These are phyloP conservation scores for Paecilomyces variotii DNA, from an alignment of 2,329 filamentous ascomycete species.

Conservation along the genomic window DNA sequence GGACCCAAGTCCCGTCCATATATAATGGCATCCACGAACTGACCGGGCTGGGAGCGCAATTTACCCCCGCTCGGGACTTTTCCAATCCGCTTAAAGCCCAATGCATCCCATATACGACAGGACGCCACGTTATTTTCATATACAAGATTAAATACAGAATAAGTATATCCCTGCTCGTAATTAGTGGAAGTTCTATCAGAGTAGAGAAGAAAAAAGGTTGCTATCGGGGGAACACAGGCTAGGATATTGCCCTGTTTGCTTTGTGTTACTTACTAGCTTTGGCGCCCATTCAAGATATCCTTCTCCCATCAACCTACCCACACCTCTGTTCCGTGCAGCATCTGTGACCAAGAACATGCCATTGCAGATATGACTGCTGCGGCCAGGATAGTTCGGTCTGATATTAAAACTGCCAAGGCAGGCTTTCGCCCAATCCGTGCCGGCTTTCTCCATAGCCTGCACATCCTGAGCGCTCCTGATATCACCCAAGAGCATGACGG, in stretches of 20 bases:
- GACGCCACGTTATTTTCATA: conserved; percentile 91
- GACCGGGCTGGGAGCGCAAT: conserved; percentile 59
- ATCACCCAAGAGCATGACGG: conserved; percentile 76
- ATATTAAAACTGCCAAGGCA: conserved; percentile 90
- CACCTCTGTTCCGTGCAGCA: conserved; percentile 63
- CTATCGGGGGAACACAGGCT: conserved; percentile 25
- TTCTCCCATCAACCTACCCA: conserved; percentile 68
- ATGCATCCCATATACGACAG: conserved; percentile 82
- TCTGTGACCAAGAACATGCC: conserved; percentile 67
- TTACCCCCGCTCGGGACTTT: conserved; percentile 66
- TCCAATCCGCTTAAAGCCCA: conserved; percentile 88
- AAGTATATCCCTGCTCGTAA: conserved; percentile 62
- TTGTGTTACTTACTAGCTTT: conserved; percentile 42
- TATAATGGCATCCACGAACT: conserved; percentile 67
- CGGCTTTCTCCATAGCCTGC: conserved; percentile 41
- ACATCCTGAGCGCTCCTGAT: conserved; percentile 55
- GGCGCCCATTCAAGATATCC: conserved; percentile 71
- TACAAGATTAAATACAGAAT: conserved; percentile 89
- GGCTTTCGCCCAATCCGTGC: conserved; percentile 66
- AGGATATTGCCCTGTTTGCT: not conserved
- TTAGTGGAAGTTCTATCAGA: conserved; percentile 11
- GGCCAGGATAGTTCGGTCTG: conserved; percentile 86
- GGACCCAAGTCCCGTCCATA: conserved; percentile 58
- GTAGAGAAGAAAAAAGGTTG: conserved; percentile 13
- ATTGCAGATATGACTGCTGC: conserved; percentile 83